A percentile compares a stretch with the other conserved stretches of the same genome.
Conservation (phyloP, 2,329 filamentous ascomycete genomes). For the Pseudomassariella vexata region DNA sequence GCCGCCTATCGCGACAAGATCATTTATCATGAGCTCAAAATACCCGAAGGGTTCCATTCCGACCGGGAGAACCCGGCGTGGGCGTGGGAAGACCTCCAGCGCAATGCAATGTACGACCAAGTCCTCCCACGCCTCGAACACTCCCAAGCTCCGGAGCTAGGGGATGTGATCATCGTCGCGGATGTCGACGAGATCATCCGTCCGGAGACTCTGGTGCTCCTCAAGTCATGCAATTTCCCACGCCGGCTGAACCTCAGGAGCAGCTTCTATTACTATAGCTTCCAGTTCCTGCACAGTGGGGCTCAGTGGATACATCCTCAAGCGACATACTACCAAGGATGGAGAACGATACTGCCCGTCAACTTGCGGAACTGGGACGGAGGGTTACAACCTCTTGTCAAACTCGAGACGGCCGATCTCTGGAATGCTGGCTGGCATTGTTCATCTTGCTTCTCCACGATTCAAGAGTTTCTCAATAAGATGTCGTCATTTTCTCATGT, state of each 20-base stretch:
- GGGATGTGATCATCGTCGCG: conserved; percentile 53
- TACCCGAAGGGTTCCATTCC: conserved; percentile 33
- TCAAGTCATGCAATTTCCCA: conserved; percentile 47
- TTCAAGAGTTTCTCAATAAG: conserved; percentile 50
- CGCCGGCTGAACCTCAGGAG: conserved; percentile 45
- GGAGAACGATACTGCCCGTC: conserved; percentile 44
- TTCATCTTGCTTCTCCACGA: conserved; percentile 52
- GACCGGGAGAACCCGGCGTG: conserved; percentile 30
- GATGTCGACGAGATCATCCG: conserved; percentile 57
- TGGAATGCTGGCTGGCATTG: conserved; percentile 56
- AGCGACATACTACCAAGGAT: conserved; percentile 48
- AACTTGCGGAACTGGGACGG: conserved; percentile 45
- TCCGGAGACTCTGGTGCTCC: conserved; percentile 39
- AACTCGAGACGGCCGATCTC: conserved; percentile 37
- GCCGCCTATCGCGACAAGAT: conserved; percentile 51
- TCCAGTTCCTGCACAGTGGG: conserved; percentile 43
- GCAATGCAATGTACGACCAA: conserved; percentile 51
- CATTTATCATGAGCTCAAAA: conserved; percentile 50
- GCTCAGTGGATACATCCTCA: conserved; percentile 53
- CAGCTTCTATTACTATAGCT: conserved; percentile 53
- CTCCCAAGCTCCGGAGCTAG: conserved; percentile 31
- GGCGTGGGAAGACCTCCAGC: conserved; percentile 43
- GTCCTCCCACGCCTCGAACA: conserved; percentile 43
- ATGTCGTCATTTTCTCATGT: conserved; percentile 51
- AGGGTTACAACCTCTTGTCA: conserved; percentile 29